Evolutionary conservation across 768 basidiomycete species (phyloP).

Genomic region (Cyclocybe cylindracea): DNA sequence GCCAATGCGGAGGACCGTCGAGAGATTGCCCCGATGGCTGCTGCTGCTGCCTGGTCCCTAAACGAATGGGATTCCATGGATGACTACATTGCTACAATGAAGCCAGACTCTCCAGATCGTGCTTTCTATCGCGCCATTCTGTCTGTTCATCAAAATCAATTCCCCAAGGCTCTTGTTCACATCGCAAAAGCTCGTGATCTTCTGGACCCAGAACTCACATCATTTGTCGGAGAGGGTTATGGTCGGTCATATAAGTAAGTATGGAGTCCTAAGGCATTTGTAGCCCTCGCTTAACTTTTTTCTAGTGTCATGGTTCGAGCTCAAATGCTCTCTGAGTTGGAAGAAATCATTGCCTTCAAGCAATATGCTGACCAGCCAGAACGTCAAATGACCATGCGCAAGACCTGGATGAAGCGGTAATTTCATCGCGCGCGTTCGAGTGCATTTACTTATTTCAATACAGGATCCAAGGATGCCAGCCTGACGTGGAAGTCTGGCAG

Average conservation of each 20-base stretch:
- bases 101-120: constrained; percentile 87
- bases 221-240: constrained; percentile 94
- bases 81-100: constrained; percentile 93
- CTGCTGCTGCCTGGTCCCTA: constrained; percentile 95
- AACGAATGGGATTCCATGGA: constrained; percentile 99
- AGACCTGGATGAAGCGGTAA: constrained; percentile 97
- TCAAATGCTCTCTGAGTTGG: constrained; percentile 97
- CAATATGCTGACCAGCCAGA: constrained; percentile 93
- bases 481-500: constrained; percentile 99
- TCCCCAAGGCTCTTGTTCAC: constrained; percentile 84
- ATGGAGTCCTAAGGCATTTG: neutral
- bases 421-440: neutral
- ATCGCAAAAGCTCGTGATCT: constrained; percentile 93
- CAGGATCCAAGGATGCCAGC: constrained; percentile 93
- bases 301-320: constrained; percentile 91
- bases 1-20: constrained; percentile 82
- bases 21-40: constrained; percentile 95
- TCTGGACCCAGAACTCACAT: constrained; percentile 87
- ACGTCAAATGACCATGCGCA: constrained; percentile 85
- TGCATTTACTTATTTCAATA: neutral
- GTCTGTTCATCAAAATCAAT: constrained; percentile 95
- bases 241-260: constrained; percentile 94
- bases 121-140: constrained; percentile 97
- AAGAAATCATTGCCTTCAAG: constrained; percentile 97
- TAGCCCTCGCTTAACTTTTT: neutral